Evolutionary conservation across 78 protist species (phyloP).

Genomic region (Anaeramoeba flamelloides): DNA sequence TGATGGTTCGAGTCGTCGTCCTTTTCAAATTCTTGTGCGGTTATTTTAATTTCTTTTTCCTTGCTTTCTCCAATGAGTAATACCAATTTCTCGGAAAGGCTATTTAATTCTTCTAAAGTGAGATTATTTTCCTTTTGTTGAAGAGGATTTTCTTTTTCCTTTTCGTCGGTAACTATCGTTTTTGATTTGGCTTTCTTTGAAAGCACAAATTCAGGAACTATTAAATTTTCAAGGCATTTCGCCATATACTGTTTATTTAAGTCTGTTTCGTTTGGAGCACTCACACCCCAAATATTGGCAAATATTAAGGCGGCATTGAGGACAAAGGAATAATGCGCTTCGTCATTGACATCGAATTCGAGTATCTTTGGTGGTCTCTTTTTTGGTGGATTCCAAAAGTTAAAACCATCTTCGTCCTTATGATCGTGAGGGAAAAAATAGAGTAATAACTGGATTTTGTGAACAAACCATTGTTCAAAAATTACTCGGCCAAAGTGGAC

Average conservation of each 20-base stretch:
- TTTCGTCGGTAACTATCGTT: not conserved
- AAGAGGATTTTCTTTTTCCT: not conserved
- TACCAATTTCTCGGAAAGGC: not conserved
- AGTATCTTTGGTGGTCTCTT: too few relatives aligned
- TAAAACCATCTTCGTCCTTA: not conserved
- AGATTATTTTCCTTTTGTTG: not conserved
- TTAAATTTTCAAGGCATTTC: too few relatives aligned
- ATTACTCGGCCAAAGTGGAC: not conserved
- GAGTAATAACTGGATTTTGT: not conserved
- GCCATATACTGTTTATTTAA: too few relatives aligned
- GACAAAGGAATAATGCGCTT: too few relatives aligned
- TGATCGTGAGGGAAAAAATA: conserved; percentile 13
- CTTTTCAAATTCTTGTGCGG: not conserved
- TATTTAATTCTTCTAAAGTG: not conserved
- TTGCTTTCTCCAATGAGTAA: not conserved
- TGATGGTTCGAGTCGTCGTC: not conserved
- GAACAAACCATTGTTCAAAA: conserved; percentile 8
- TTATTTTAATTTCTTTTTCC: not conserved
- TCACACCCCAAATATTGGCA: too few relatives aligned
- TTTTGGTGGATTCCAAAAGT: too few relatives aligned
- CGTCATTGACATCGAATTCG: too few relatives aligned
- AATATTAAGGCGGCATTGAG: too few relatives aligned
- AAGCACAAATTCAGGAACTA: too few relatives aligned
- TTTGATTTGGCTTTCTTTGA: not conserved
- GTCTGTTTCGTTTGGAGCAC: too few relatives aligned